phyloP scores from a whole-genome alignment of 495 filamentous ascomycete species.

The Tirmania nivea region DNA sequence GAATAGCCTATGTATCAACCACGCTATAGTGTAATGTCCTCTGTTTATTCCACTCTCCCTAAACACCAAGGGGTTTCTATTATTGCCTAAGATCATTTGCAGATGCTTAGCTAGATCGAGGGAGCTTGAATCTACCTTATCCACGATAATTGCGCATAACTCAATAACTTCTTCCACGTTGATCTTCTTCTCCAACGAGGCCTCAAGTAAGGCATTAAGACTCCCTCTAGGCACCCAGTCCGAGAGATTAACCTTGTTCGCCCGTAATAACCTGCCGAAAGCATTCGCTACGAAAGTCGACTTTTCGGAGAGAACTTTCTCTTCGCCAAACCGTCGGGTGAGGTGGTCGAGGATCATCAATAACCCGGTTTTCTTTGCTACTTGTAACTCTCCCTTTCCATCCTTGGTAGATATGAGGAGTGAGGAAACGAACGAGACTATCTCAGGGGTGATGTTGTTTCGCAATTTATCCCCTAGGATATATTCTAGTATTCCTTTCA shows the following conservation, averaged over 20 bases:
- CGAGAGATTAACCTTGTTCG: background rate
- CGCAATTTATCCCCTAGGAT: constrained; percentile 4
- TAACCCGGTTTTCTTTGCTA: constrained; percentile 13
- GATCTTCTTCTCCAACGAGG: constrained; percentile 12
- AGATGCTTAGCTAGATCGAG: constrained; percentile 15
- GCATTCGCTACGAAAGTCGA: constrained; percentile 5
- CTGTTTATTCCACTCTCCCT: constrained; percentile 4
- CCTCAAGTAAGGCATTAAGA: constrained; percentile 16
- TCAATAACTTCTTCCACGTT: background rate
- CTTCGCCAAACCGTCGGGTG: constrained; percentile 18
- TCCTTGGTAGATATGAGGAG: constrained; percentile 1
- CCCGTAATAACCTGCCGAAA: background rate
- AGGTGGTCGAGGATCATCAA: constrained; percentile 14
- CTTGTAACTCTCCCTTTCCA: background rate
- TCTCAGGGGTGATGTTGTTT: constrained; percentile 7
- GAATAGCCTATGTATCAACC: constrained; percentile 11
- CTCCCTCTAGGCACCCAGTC: constrained; percentile 6
- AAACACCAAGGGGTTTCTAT: constrained; percentile 10
- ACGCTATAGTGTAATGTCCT: constrained; percentile 10
- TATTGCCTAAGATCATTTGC: constrained; percentile 15
- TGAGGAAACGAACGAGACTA: constrained; percentile 5
- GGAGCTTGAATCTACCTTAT: too few relatives aligned
- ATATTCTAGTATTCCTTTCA: constrained; percentile 4
- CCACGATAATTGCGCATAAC: background rate
- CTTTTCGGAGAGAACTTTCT: constrained; percentile 6